These are phyloP conservation scores for Diaporthe sp. DNA, from an alignment of 2,329 filamentous ascomycete species.

Conservation along the genomic window DNA sequence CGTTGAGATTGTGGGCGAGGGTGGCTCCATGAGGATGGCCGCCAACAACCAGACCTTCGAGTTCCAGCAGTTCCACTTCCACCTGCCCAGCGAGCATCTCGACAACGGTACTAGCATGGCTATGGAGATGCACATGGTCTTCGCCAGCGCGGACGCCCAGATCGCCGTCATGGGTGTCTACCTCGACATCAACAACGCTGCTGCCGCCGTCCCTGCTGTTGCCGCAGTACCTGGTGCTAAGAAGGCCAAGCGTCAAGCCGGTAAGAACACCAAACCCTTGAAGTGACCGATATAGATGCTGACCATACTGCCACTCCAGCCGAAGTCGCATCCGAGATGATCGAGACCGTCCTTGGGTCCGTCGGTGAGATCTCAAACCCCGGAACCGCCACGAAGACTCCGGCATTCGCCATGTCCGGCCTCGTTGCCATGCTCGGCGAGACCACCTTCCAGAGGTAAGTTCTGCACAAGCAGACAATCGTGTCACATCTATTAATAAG, in stretches of 20 bases:
- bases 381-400: conserved; percentile 55
- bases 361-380: conserved; percentile 57
- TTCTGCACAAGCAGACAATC: not conserved
- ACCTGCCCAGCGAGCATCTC: conserved; percentile 62
- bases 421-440: conserved; percentile 52
- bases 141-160: conserved; percentile 56
- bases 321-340: conserved; percentile 52
- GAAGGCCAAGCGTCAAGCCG: conserved; percentile 39
- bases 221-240: conserved; percentile 27
- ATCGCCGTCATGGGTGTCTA: conserved; percentile 60
- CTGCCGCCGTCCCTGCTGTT: conserved; percentile 20
- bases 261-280: conserved; percentile 46
- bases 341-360: conserved; percentile 61
- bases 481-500: not conserved
- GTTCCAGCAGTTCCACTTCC: conserved; percentile 63
- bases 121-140: conserved; percentile 73
- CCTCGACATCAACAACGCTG: conserved; percentile 53
- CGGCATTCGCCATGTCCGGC: conserved; percentile 58
- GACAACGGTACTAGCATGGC: conserved; percentile 59
- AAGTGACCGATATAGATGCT: conserved; percentile 42
- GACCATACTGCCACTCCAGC: conserved; percentile 56
- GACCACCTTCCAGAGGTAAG: conserved; percentile 55
- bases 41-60: conserved; percentile 46
- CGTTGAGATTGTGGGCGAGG: conserved; percentile 66
- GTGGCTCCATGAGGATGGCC: conserved; percentile 42